Conservation (phyloP, 495 filamentous ascomycete genomes). For the Neurospora hispaniola region DNA sequence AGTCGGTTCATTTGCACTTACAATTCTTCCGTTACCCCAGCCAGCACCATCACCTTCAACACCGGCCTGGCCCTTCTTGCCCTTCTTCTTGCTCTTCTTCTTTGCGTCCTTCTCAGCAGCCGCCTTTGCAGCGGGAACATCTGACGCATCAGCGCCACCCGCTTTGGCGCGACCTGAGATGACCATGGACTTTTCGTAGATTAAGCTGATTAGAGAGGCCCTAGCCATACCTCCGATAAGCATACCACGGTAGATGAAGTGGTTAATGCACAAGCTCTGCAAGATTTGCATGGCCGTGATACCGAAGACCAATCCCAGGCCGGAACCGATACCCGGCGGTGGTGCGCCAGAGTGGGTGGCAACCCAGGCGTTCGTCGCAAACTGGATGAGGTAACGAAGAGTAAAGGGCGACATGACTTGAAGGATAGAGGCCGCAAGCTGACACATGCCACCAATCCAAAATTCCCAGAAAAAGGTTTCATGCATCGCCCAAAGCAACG, state of each 20-base stretch:
- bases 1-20: constrained; percentile 4
- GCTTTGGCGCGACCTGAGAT: constrained; percentile 71
- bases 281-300: constrained; percentile 66
- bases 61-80: constrained; percentile 24
- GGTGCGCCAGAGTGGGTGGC: constrained; percentile 39
- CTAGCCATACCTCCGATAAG: constrained; percentile 68
- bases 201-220: constrained; percentile 60
- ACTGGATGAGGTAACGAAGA: constrained; percentile 65
- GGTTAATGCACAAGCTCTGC: constrained; percentile 62
- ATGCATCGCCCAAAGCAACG: constrained; percentile 70
- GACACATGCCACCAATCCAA: constrained; percentile 66
- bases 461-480: constrained; percentile 85
- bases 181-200: constrained; percentile 76
- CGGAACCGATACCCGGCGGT: constrained; percentile 51
- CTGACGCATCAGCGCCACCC: constrained; percentile 38
- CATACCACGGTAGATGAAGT: constrained; percentile 75
- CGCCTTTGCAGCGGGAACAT: constrained; percentile 25
- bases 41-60: constrained; percentile 59
- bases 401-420: constrained; percentile 67
- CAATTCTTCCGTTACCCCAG: constrained; percentile 84
- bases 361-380: constrained; percentile 66
- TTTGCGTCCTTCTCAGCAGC: constrained; percentile 20
- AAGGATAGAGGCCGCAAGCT: constrained; percentile 57
- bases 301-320: constrained; percentile 65
- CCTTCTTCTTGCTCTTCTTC: constrained; percentile 20